Evolutionary conservation across 352 stramenopile genomes (phyloP), one percentile per base, ranked within the genome.

Genomic region (Phytophthora idaei): DNA sequence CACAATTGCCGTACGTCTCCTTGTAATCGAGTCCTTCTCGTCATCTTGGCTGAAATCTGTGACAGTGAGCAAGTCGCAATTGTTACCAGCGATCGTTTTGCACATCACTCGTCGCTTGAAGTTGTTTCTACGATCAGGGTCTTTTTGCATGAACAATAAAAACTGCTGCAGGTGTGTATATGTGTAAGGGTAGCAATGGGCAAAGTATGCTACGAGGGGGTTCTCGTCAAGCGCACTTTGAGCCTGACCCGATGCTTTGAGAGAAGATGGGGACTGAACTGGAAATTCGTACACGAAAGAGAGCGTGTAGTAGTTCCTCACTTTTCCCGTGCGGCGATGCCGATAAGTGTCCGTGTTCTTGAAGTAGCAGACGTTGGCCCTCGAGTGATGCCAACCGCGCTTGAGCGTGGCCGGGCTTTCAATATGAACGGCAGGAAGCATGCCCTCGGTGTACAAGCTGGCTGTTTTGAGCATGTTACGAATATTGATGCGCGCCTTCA

Each of bases 51-150:
- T 73, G 49, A 90, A 92, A 59, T 93, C 85, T 4, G 90, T 97
- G 64, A 97, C 93, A 21, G 89, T 97, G 48, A 97, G 69, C 57
- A 97, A 47, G 61, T 97, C 91, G 66, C 87, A 96, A 37, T 78
- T 83, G 64, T 97, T 97, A 9, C 87, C 85, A 2, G 78, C 90
- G 39, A 97, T 77, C 1, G 89, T 95, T 67, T 89, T 85, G 66
- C 85, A 95, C 32, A 97, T 68, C 39, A 87, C 78, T 7, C 82
- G 74, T 3, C 86, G 73, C 39, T 78, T 83, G 32, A 95, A 69
- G 57, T 79, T 77, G 39, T 61, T 66, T 11, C 63, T 80, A 2
- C 77, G 79, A 7, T 77, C 61, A 0, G 85, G 67, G 57, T 93
- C 74, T 59, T 81, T 80, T 49, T 94, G 78, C 5, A 96, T 61